phyloP scores from a whole-genome alignment of 208 protist genomes.

The Blechomonas ayalai region DNA sequence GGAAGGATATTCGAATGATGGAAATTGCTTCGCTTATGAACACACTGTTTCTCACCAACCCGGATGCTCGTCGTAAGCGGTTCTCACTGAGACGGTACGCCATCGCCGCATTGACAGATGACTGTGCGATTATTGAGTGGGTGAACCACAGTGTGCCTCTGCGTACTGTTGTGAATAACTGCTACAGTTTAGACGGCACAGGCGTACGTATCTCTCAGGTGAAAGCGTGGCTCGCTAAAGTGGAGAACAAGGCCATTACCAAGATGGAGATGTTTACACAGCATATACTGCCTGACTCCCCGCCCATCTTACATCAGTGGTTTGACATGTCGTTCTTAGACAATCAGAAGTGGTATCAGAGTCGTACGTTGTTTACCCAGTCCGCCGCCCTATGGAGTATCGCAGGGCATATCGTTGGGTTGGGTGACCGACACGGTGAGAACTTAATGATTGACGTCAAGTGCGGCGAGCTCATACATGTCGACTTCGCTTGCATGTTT shows the following conservation, averaged over 20 bases:
- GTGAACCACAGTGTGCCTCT: conserved; percentile 86
- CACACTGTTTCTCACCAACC: conserved; percentile 80
- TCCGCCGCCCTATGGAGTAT: conserved; percentile 93
- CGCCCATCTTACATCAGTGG: conserved; percentile 92
- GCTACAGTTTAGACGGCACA: conserved; percentile 63
- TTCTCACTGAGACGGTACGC: conserved; percentile 85
- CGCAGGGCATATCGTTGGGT: conserved; percentile 92
- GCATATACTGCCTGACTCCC: conserved; percentile 66
- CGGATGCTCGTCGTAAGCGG: conserved; percentile 66
- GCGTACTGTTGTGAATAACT: conserved; percentile 61
- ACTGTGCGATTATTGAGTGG: conserved; percentile 95
- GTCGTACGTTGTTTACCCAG: conserved; percentile 80
- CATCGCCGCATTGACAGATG: conserved; percentile 84
- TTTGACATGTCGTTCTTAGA: conserved; percentile 83
- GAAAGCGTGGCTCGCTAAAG: conserved; percentile 57
- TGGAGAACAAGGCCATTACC: conserved; percentile 46
- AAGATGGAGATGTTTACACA: conserved; percentile 68
- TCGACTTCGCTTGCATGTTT: conserved; percentile 96
- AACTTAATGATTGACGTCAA: conserved; percentile 93
- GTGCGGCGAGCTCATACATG: conserved; percentile 88
- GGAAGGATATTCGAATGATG: conserved; percentile 96
- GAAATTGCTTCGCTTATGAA: conserved; percentile 93
- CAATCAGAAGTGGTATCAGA: conserved; percentile 88
- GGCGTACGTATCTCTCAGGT: conserved; percentile 57
- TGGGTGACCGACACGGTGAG: conserved; percentile 93